Conservation (phyloP, 441 rosid species). For the Jatropha podagrica region DNA sequence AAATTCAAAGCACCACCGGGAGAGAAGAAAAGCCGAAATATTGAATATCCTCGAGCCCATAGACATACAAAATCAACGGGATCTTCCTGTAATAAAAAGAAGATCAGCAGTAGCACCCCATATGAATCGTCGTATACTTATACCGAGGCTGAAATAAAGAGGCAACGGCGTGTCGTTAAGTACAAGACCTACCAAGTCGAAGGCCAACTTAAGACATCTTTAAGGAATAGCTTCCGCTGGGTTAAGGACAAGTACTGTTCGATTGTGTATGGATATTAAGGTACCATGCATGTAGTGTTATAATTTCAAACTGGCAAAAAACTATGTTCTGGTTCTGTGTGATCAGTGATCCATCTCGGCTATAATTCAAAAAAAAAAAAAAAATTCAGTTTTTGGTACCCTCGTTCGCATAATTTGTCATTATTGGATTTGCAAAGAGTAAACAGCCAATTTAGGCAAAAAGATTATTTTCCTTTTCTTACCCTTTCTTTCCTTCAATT, state of each 20-base stretch:
- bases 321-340: no score
- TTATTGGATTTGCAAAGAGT: no score
- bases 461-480: no score
- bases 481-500: no score
- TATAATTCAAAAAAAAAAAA: no score
- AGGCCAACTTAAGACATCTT: conserved; percentile 28
- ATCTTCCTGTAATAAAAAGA: not conserved
- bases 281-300: no score
- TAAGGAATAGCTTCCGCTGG: conserved; percentile 36
- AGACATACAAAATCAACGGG: not conserved
- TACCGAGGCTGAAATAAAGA: conserved; percentile 34
- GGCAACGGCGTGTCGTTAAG: conserved; percentile 36
- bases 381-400: no score
- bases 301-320: no score
- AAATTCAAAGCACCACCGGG: conserved; percentile 7
- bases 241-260: conserved; percentile 36
- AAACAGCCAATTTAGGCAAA: no score
- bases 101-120: not conserved
- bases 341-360: no score
- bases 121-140: not conserved
- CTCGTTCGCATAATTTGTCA: no score
- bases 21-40: not conserved
- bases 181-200: conserved; percentile 38
- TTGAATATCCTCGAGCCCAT: not conserved
- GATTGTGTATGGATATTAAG: conserved; percentile 30